Evolutionary conservation across 2,329 filamentous ascomycete species (phyloP).

Genomic region (Aspergillus brunneoviolaceus): DNA sequence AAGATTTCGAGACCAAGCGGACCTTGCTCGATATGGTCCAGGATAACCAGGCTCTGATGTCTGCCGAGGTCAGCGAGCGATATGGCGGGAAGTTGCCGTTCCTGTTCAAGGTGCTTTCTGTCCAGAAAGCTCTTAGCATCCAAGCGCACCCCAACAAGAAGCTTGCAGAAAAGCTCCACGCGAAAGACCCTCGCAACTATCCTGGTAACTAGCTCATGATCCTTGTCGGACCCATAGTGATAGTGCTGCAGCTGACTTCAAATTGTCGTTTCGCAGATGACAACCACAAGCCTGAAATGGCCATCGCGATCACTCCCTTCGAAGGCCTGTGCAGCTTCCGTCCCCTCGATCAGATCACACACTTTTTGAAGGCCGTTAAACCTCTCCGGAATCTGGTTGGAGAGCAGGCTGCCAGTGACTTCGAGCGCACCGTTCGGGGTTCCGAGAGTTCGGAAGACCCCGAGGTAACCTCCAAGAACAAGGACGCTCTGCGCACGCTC

Average conservation of each 20-base stretch:
- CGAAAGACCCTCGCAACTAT: constrained; percentile 86
- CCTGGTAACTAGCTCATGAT: constrained; percentile 52
- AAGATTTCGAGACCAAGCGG: constrained; percentile 78
- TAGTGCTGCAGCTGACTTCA: background rate
- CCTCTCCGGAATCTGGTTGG: constrained; percentile 67
- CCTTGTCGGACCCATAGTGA: background rate
- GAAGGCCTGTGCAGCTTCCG: constrained; percentile 96
- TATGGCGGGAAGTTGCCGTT: constrained; percentile 87
- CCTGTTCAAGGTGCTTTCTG: constrained; percentile 95
- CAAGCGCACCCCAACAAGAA: constrained; percentile 97
- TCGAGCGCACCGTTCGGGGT: constrained; percentile 57
- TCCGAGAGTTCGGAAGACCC: constrained; percentile 52
- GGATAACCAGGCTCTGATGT: constrained; percentile 82
- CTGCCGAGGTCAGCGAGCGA: constrained; percentile 66
- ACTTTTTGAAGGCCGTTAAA: constrained; percentile 71
- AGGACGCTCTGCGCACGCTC: constrained; percentile 69
- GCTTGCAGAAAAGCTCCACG: constrained; percentile 84
- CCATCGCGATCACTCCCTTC: constrained; percentile 93
- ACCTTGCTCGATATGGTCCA: constrained; percentile 83
- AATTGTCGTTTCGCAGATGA: constrained; percentile 60
- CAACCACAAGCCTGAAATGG: constrained; percentile 99
- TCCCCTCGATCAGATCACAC: constrained; percentile 78
- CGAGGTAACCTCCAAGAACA: constrained; percentile 61
- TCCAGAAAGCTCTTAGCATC: constrained; percentile 93
- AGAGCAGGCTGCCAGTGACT: constrained; percentile 49